Evolutionary conservation across 495 filamentous ascomycete genomes (phyloP).

Genomic region (Penicillium salamii): DNA sequence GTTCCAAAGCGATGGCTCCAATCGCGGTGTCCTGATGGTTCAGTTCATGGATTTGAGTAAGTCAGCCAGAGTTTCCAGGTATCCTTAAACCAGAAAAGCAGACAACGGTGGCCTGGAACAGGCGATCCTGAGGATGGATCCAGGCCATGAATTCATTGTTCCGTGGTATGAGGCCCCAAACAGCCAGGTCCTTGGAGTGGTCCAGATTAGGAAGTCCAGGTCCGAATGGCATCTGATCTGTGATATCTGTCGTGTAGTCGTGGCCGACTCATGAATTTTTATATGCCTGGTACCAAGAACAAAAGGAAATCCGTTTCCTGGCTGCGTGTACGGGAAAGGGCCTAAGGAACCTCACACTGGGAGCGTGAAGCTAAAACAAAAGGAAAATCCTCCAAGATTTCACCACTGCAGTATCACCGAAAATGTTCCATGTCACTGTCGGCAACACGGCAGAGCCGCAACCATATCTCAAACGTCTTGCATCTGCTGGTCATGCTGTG

Average conservation of each 20-base stretch:
- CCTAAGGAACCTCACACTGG: background rate
- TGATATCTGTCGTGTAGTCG: slow-evolving; percentile 16
- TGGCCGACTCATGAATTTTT: slow-evolving; percentile 7
- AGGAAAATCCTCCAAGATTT: background rate
- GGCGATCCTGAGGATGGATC: background rate
- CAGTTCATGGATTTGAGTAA: no score
- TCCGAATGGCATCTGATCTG: slow-evolving; percentile 1
- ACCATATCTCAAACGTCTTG: slow-evolving; percentile 5
- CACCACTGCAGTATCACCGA: background rate
- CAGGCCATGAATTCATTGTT: background rate
- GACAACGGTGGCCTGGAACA: slow-evolving; percentile 2
- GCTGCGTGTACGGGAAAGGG: slow-evolving; percentile 1
- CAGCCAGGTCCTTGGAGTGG: background rate
- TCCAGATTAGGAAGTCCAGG: background rate
- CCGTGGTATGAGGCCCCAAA: background rate
- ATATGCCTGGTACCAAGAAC: slow-evolving; percentile 6
- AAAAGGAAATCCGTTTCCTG: slow-evolving; percentile 1
- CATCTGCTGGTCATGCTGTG: slow-evolving; percentile 6
- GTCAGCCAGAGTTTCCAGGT: no score
- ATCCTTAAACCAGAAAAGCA: background rate
- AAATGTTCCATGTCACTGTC: background rate
- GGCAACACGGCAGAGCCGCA: background rate
- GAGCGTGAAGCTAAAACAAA: background rate
- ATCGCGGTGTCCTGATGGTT: no score
- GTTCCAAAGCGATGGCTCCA: no score